Base-by-base conservation (phyloP, 495 filamentous ascomycete species). In the Tuber indicum region DNA sequence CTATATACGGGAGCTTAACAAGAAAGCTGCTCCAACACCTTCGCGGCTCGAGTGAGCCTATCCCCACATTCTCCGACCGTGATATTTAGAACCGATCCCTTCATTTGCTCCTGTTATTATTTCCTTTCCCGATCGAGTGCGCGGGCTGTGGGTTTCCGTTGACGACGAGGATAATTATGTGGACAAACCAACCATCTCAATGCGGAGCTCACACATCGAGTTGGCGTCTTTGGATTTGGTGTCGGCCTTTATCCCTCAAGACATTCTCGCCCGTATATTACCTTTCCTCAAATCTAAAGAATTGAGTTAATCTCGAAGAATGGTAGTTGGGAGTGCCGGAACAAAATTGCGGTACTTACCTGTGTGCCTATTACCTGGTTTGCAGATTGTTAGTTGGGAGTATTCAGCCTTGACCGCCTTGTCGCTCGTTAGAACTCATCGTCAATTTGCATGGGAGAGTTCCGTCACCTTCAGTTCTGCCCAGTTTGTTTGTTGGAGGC, bases 31-130 rank as follows among this genome's bases (percentile, higher is more conserved):
- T 99, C 96, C 81, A 99, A 90, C 91, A 99, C 96, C 90, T 98
- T 99, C 84, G 96, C 96, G 84, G 96, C 96, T 90, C 96, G 92
- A 83, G 96, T 99, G 85, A 99, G 91, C 91, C 96, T 97, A 87
- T 99, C 96, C 91, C 96, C 96, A 90, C 96, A 98, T 90, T 99
- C 96, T 88, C 96, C 96, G 86, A 99, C 96, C 77, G 91, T 97
- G 90, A 99, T 99, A 91, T 99, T 99, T 85, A 99, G 94, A 86
- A 98, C 96, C 79, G 36, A n/a, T 66, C 6, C 26, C 44, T 47
- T 21, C n/a, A 4, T 46, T 46, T 23, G 73, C 79, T 45, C 75
- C 71, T 21, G 41, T 32, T 46, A 36, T 47, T 47, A 0, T 49
- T 46, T 62, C 14, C 7, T 66, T 66, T 36, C 58, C 26, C 19